Conservation (phyloP, 2,329 filamentous ascomycete genomes). For the Penicillium sp. region DNA sequence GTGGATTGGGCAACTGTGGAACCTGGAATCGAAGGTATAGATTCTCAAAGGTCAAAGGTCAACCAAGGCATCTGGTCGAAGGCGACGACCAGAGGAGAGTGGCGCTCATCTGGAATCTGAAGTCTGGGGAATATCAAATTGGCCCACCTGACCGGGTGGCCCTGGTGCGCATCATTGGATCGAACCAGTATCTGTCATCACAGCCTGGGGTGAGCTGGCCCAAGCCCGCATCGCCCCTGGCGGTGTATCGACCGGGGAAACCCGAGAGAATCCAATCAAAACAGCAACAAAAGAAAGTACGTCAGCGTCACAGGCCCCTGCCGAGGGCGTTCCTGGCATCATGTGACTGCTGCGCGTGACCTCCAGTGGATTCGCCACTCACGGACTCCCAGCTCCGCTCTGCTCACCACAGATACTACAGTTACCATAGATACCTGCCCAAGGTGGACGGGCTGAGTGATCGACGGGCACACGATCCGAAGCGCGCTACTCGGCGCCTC, state of each 20-base stretch:
- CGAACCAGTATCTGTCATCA: constrained; percentile 16
- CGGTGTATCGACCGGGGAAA: background rate
- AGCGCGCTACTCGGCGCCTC: constrained; percentile 10
- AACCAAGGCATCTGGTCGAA: no score
- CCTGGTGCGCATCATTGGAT: constrained; percentile 14
- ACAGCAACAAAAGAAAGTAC: constrained; percentile 2
- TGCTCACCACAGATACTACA: no score
- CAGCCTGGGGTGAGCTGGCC: background rate
- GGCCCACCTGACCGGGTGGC: constrained; percentile 11
- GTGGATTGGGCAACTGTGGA: no score
- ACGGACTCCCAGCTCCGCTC: no score
- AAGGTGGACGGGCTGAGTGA: background rate
- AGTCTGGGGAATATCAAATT: constrained; percentile 12
- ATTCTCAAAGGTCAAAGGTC: no score
- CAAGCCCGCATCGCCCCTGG: background rate
- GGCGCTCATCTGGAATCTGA: constrained; percentile 1
- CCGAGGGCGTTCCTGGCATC: constrained; percentile 18
- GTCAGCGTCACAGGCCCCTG: constrained; percentile 23
- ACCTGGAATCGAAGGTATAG: no score
- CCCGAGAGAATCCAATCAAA: background rate
- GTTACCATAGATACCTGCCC: background rate
- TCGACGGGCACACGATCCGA: constrained; percentile 1
- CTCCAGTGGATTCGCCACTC: constrained; percentile 20
- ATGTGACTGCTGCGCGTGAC: constrained; percentile 23
- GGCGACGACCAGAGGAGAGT: no score